Evolutionary conservation across 164 flowering plant genomes (phyloP).

Genomic region (Kalanchoe fedtschenkoi): DNA sequence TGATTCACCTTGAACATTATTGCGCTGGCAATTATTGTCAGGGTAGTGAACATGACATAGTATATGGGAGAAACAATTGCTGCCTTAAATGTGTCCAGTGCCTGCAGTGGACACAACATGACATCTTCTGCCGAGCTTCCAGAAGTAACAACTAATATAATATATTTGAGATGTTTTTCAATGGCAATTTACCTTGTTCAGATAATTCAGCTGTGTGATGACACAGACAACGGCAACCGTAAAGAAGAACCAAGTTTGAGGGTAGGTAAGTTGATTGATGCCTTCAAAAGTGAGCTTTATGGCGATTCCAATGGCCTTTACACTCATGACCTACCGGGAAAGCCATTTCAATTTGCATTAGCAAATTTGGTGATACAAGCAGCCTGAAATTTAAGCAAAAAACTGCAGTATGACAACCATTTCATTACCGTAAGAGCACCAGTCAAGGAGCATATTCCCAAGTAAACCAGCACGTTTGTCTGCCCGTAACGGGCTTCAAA

Average conservation of each 20-base stretch:
- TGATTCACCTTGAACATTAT: constrained; percentile 83
- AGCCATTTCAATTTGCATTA: constrained; percentile 5
- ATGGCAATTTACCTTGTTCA: constrained; percentile 47
- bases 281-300: constrained; percentile 74
- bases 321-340: constrained; percentile 62
- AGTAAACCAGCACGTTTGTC: constrained; percentile 71
- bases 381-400: neutral
- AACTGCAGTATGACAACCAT: neutral
- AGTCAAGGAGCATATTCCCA: constrained; percentile 83
- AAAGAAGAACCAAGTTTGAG: constrained; percentile 72
- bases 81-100: constrained; percentile 82
- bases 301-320: constrained; percentile 83
- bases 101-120: constrained; percentile 28
- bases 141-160: neutral
- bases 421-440: constrained; percentile 76
- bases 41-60: constrained; percentile 89
- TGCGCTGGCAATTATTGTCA: constrained; percentile 79
- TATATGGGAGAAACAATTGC: constrained; percentile 92
- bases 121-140: neutral
- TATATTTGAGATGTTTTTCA: neutral
- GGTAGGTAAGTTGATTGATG: constrained; percentile 57
- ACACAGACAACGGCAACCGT: constrained; percentile 60
- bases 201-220: constrained; percentile 63
- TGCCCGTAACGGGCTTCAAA: constrained; percentile 90
- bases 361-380: neutral